These are phyloP conservation scores for Dactylella cylindrospora DNA, from an alignment of 2,329 filamentous ascomycete species.

Conservation along the genomic window DNA sequence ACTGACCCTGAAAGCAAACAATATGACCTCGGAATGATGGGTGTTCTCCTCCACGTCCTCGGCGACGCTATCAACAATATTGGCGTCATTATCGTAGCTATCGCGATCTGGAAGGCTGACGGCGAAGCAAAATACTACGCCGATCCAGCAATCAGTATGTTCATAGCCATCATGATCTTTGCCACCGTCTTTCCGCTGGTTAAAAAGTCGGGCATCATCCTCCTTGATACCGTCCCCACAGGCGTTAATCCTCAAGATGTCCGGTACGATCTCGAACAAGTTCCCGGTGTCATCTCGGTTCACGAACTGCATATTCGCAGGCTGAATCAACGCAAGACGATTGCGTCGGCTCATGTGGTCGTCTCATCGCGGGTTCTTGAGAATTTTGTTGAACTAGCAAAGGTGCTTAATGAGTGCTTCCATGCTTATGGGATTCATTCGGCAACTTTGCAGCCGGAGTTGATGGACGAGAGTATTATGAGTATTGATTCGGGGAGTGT, in stretches of 20 bases:
- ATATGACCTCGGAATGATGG: conserved; percentile 69
- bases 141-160: conserved; percentile 69
- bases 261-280: conserved; percentile 68
- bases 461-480: conserved; percentile 48
- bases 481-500: conserved; percentile 21
- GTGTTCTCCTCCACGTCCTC: conserved; percentile 69
- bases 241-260: conserved; percentile 65
- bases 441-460: conserved; percentile 69
- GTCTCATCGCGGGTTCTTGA: conserved; percentile 61
- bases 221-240: conserved; percentile 66
- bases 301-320: conserved; percentile 76
- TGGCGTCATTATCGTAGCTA: conserved; percentile 69
- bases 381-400: conserved; percentile 63
- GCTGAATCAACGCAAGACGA: conserved; percentile 67
- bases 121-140: conserved; percentile 67
- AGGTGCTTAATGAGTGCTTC: conserved; percentile 67
- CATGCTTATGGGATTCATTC: conserved; percentile 74
- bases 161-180: conserved; percentile 73
- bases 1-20: conserved; percentile 51
- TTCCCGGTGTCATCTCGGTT: conserved; percentile 66
- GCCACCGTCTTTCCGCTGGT: conserved; percentile 65
- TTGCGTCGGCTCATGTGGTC: conserved; percentile 70
- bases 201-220: conserved; percentile 64
- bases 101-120: conserved; percentile 67
- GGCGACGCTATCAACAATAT: conserved; percentile 76